Base-by-base conservation (phyloP, 2,329 filamentous ascomycete genomes). In the Metarhizium robertsii region DNA sequence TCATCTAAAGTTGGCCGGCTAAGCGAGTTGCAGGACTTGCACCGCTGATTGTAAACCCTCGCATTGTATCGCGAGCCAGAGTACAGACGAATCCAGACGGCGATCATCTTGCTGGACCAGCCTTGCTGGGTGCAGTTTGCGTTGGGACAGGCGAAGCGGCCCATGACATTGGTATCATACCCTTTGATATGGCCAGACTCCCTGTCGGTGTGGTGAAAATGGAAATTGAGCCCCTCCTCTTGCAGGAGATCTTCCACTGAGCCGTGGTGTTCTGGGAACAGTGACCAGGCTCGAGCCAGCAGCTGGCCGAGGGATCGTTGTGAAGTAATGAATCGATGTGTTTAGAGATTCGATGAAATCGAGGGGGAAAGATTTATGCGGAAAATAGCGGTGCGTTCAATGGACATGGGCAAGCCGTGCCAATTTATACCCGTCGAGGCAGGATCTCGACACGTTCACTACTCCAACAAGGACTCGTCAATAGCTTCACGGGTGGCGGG, bases 31-130 rank as follows among this genome's bases (percentile, higher is more conserved):
- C 67, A 75, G 2, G 6, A 2, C 6, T 53, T 60, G 63, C 72
- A 75, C 1, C 64, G 65, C 54, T 74, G 72, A 45, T 69, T 63
- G 56, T 68, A 74, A 0, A 74, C 67, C 2, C 63, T 46, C 0
- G 64, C 71, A 52, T 73, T 71, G 60, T 75, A 75, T 4, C 60
- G 57, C 5, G 62, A 50, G 0, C 43, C 49, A 0, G 29, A 30
- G 46, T 70, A 74, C 40, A 61, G 55, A 8, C 67, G 64, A 18
- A 74, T 74, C 0, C 59, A 61, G 14, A 71, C 67, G 6, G 67
- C 58, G 16, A 75, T 66, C 34, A 43, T 59, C 55, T 60, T 67
- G 64, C 71, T 75, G 2, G 50, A 46, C 72, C 71, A 73, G 16
- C 56, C 57, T 0, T 32, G 29, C 0, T 48, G 55, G 10, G 18